A percentile compares a stretch with the other conserved stretches of the same genome.
Evolutionary conservation across 2,329 filamentous ascomycete species (phyloP).

Genomic region (Talaromyces piceae): DNA sequence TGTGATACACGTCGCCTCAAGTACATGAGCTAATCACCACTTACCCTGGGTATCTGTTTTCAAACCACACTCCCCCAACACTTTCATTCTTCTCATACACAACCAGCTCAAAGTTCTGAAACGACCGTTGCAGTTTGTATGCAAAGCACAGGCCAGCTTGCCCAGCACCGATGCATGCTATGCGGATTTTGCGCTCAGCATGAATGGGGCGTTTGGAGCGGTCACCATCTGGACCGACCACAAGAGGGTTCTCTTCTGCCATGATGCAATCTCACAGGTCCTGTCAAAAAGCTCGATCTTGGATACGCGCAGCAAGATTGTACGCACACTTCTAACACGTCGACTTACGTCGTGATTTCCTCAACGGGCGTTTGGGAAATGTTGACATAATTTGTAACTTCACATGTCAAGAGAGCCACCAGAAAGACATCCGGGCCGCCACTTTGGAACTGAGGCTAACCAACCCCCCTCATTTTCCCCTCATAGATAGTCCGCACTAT

Average conservation of each 20-base stretch:
- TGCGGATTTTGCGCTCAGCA: background rate
- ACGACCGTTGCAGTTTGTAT: too few relatives aligned
- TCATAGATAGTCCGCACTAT: background rate
- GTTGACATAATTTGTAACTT: background rate
- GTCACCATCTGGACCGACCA: background rate
- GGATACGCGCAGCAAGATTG: background rate
- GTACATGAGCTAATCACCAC: background rate
- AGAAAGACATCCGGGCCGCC: background rate
- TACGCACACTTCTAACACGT: background rate
- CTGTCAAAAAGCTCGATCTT: background rate
- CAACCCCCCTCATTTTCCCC: background rate
- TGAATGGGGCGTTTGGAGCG: background rate
- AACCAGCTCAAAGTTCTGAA: background rate
- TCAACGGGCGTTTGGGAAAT: background rate
- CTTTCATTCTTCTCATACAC: background rate
- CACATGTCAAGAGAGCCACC: too few relatives aligned
- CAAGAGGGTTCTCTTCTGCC: background rate
- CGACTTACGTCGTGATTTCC: background rate
- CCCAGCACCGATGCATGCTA: background rate
- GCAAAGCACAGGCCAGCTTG: background rate
- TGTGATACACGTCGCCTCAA: too few relatives aligned
- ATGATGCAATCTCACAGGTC: background rate
- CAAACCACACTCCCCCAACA: background rate
- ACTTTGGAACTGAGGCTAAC: background rate
- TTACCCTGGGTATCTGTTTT: background rate